Percentiles rank a stretch among this genome's conserved stretches.
Conservation (phyloP, 352 stramenopile species). For the Globisporangium nagaii region DNA sequence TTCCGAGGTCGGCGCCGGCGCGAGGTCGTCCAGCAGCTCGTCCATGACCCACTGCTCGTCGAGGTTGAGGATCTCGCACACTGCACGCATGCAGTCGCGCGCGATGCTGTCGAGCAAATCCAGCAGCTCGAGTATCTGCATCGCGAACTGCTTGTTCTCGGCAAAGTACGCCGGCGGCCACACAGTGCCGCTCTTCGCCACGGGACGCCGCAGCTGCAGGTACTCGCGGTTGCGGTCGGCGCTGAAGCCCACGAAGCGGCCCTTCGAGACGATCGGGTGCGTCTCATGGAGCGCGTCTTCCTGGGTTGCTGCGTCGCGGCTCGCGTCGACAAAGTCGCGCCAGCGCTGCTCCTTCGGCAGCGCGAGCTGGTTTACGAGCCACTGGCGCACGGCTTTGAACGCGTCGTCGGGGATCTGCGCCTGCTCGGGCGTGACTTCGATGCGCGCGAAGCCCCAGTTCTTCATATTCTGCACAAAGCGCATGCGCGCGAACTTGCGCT, state of each 20-base stretch:
- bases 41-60: conserved; percentile 57
- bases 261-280: conserved; percentile 50
- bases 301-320: not conserved
- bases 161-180: conserved; percentile 72
- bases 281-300: conserved; percentile 17
- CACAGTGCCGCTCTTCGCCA: conserved; percentile 60
- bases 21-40: conserved; percentile 60
- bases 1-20: conserved; percentile 20
- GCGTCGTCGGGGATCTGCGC: conserved; percentile 46
- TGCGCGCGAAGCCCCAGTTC: conserved; percentile 59
- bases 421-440: conserved; percentile 61
- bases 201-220: conserved; percentile 61
- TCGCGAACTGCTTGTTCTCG: conserved; percentile 45
- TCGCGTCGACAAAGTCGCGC: conserved; percentile 63
- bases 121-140: conserved; percentile 49
- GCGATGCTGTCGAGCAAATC: conserved; percentile 59
- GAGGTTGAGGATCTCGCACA: conserved; percentile 68
- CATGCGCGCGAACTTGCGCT: conserved; percentile 41
- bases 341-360: conserved; percentile 50
- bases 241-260: conserved; percentile 70
- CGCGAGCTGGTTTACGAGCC: conserved; percentile 47
- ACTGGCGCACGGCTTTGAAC: conserved; percentile 55
- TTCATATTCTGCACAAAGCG: conserved; percentile 73
- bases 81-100: conserved; percentile 69
- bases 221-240: conserved; percentile 73